Conservation (phyloP, 805 yeast genomes). For the Jamesozyma piceae region DNA sequence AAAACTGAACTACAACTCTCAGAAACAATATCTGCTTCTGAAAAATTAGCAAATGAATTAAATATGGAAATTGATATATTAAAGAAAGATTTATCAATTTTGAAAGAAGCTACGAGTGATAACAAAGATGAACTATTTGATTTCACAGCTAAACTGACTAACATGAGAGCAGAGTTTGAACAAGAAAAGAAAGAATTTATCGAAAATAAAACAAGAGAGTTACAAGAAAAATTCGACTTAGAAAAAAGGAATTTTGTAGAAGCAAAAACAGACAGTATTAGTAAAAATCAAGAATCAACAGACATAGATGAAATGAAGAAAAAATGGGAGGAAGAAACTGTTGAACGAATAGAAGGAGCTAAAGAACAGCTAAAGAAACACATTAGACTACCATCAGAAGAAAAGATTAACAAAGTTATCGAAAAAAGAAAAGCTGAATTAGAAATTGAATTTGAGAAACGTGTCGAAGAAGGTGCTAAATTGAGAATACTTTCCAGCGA, state of each 20-base stretch:
- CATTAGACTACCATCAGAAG: slow-evolving; percentile 39
- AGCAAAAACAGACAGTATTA: slow-evolving; percentile 14
- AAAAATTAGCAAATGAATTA: slow-evolving; percentile 7
- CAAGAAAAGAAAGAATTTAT: slow-evolving; percentile 18
- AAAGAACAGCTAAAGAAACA: slow-evolving; percentile 41
- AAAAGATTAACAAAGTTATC: slow-evolving; percentile 48
- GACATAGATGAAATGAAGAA: slow-evolving; percentile 16
- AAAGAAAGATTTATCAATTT: slow-evolving; percentile 15
- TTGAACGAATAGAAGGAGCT: slow-evolving; percentile 32
- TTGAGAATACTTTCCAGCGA: slow-evolving; percentile 5
- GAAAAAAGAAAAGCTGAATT: slow-evolving; percentile 32
- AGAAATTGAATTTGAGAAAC: slow-evolving; percentile 18
- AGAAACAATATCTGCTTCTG: not conserved
- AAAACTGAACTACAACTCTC: slow-evolving; percentile 8
- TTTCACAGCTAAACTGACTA: slow-evolving; percentile 8
- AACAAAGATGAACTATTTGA: not conserved
- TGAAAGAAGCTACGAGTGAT: slow-evolving; percentile 16
- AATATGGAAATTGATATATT: slow-evolving; percentile 14
- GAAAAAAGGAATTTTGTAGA: slow-evolving; percentile 7
- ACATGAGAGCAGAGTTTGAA: slow-evolving; percentile 20
- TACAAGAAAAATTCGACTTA: slow-evolving; percentile 21
- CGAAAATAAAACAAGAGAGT: slow-evolving; percentile 13
- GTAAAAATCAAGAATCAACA: not conserved
- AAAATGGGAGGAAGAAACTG: slow-evolving; percentile 26
- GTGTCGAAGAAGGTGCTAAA: slow-evolving; percentile 11